A percentile compares a stretch with the other conserved stretches of the same genome.
Conservation (phyloP, 164 flowering plant genomes). For the Umbilicus rupestris region DNA sequence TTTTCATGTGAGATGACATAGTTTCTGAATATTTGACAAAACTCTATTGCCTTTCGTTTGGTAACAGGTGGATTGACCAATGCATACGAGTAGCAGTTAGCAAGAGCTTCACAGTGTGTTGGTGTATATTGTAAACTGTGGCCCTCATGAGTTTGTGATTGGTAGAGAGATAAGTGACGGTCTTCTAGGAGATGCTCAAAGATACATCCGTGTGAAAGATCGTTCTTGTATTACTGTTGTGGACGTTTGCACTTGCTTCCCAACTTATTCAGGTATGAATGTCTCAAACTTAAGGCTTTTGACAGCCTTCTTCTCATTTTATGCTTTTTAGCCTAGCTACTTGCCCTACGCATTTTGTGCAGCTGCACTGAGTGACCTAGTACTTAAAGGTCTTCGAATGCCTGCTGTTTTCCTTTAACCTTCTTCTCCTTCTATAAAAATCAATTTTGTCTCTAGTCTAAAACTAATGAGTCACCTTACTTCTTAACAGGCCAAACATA, state of each 20-base stretch:
- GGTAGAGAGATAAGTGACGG: background rate
- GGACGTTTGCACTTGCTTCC: background rate
- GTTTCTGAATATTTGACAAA: background rate
- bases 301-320: background rate
- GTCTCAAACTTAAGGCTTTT: background rate
- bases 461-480: too few species aligned
- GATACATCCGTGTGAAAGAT: background rate
- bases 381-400: too few species aligned
- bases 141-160: too few species aligned
- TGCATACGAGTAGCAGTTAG: background rate
- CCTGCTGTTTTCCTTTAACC: too few species aligned
- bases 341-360: too few species aligned
- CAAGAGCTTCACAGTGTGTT: background rate
- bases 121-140: background rate
- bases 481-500: too few species aligned
- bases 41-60: background rate
- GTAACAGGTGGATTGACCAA: background rate
- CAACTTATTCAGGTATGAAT: background rate
- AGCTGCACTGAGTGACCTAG: too few species aligned
- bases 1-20: background rate
- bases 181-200: background rate
- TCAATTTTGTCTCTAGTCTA: too few species aligned
- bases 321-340: background rate
- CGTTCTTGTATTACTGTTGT: background rate
- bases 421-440: too few species aligned